Percentiles rank a stretch among this genome's conserved stretches.
phyloP scores from a whole-genome alignment of 768 basidiomycete genomes.

The Lentinula detonsa region DNA sequence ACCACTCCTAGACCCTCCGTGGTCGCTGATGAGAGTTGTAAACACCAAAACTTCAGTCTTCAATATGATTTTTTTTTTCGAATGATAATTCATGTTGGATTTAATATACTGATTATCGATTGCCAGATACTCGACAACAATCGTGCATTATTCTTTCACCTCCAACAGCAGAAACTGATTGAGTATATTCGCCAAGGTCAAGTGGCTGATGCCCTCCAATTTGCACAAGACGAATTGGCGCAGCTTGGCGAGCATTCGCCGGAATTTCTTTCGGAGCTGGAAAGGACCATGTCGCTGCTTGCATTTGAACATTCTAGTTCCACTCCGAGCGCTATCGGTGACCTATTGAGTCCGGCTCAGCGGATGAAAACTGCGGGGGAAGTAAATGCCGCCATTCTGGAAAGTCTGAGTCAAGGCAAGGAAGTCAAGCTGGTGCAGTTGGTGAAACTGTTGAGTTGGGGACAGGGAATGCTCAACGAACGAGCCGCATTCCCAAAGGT shows the following conservation, averaged over 20 bases:
- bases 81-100: slow-evolving; percentile 3
- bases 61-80: slow-evolving; percentile 62
- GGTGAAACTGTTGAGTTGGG: slow-evolving; percentile 84
- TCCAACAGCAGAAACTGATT: slow-evolving; percentile 94
- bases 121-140: slow-evolving; percentile 93
- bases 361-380: slow-evolving; percentile 93
- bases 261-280: slow-evolving; percentile 86
- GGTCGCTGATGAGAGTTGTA: slow-evolving; percentile 79
- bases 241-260: slow-evolving; percentile 94
- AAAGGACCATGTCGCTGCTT: slow-evolving; percentile 91
- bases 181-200: slow-evolving; percentile 85
- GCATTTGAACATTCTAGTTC: slow-evolving; percentile 65
- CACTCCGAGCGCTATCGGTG: slow-evolving; percentile 63
- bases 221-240: slow-evolving; percentile 92
- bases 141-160: slow-evolving; percentile 87
- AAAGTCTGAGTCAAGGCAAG: slow-evolving; percentile 85
- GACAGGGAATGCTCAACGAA: slow-evolving; percentile 73
- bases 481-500: slow-evolving; percentile 64
- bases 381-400: slow-evolving; percentile 93
- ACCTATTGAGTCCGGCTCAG: slow-evolving; percentile 80
- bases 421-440: slow-evolving; percentile 85
- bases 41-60: slow-evolving; percentile 91
- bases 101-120: slow-evolving; percentile 12
- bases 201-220: slow-evolving; percentile 74
- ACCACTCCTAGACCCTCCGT: slow-evolving; percentile 86